Evolutionary conservation across 106 monocot genomes (phyloP).

Genomic region (Dendrobium catenatum): DNA sequence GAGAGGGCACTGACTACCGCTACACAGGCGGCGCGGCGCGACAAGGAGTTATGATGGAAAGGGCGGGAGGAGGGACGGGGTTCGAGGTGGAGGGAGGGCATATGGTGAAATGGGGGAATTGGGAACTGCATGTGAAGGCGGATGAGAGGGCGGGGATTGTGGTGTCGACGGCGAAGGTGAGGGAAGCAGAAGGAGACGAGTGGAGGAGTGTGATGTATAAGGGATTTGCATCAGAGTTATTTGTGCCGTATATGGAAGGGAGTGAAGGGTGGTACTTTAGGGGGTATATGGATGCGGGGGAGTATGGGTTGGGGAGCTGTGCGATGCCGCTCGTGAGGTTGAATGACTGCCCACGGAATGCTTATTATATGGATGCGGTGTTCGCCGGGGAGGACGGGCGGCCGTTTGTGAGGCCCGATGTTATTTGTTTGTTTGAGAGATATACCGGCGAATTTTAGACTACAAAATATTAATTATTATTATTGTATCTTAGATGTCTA

Average conservation of each 20-base stretch:
- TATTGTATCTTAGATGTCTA: no score
- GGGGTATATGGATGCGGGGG: constrained; percentile 82
- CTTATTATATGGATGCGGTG: constrained; percentile 58
- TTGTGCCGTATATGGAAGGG: constrained; percentile 78
- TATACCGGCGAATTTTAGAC: constrained; percentile 69
- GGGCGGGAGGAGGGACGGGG: constrained; percentile 37
- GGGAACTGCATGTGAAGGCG: constrained; percentile 66
- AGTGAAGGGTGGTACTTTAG: constrained; percentile 72
- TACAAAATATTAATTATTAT: no score
- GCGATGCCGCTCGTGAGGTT: constrained; percentile 58
- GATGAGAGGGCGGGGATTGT: constrained; percentile 63
- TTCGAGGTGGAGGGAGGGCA: constrained; percentile 37
- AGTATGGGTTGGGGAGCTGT: constrained; percentile 69
- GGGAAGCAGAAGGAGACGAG: constrained; percentile 27
- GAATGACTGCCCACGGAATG: constrained; percentile 75
- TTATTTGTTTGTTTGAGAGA: constrained; percentile 68
- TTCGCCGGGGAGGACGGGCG: constrained; percentile 47
- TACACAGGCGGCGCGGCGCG: constrained; percentile 11
- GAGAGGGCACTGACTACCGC: constrained; percentile 55
- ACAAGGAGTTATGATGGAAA: constrained; percentile 48
- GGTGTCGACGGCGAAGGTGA: constrained; percentile 27
- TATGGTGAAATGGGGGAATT: constrained; percentile 50
- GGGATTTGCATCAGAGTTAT: constrained; percentile 63
- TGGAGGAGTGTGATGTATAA: constrained; percentile 55
- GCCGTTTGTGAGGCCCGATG: constrained; percentile 44